Conservation (phyloP, 495 filamentous ascomycete genomes). For the Penicillium diatomitis region DNA sequence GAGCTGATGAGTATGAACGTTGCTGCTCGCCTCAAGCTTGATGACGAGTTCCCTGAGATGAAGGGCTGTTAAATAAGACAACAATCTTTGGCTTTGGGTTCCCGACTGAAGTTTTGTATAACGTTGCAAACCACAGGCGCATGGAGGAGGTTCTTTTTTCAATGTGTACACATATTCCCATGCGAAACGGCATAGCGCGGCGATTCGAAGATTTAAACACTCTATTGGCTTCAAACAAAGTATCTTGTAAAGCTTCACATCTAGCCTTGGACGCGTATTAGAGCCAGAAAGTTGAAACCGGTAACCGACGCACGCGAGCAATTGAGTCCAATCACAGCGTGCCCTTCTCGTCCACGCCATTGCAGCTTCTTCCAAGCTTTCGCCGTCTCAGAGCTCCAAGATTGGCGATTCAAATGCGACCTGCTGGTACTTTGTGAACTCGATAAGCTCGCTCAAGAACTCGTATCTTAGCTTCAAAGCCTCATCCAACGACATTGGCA, state of each 20-base stretch:
- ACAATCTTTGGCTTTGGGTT: too few relatives aligned
- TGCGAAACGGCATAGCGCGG: slow-evolving; percentile 25
- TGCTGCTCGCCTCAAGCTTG: slow-evolving; percentile 70
- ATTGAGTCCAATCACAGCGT: too few relatives aligned
- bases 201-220: slow-evolving; percentile 13
- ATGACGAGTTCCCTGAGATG: slow-evolving; percentile 76
- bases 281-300: too few relatives aligned
- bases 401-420: slow-evolving; percentile 27
- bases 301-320: too few relatives aligned
- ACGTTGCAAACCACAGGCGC: background rate
- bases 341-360: too few relatives aligned
- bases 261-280: too few relatives aligned
- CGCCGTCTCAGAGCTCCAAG: slow-evolving; percentile 8
- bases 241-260: background rate
- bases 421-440: slow-evolving; percentile 25
- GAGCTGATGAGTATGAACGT: slow-evolving; percentile 98
- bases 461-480: slow-evolving; percentile 18
- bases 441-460: slow-evolving; percentile 18
- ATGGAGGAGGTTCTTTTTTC: slow-evolving; percentile 1
- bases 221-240: background rate
- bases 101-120: too few relatives aligned
- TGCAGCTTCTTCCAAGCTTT: background rate
- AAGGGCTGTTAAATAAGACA: slow-evolving; percentile 23
- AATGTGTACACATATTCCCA: slow-evolving; percentile 10
- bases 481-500: slow-evolving; percentile 27